Conservation (phyloP, 2,329 filamentous ascomycete species). For the Amesomyces nigricolor region DNA sequence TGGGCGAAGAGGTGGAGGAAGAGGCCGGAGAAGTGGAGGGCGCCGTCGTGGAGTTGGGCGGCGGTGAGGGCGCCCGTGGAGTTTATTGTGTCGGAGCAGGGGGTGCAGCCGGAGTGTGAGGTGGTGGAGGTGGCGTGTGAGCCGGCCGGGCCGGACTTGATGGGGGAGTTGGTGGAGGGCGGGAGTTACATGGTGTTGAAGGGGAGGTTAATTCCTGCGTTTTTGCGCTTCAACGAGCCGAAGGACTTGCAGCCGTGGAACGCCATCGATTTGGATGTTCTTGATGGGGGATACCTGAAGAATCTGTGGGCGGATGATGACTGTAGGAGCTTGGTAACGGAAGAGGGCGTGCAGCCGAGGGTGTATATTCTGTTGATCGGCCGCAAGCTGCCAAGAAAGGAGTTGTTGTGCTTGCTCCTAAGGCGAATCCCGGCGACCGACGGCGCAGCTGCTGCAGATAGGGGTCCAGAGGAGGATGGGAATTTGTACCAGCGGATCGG, state of each 20-base stretch:
- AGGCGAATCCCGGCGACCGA: neutral
- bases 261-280: slow-evolving; percentile 11
- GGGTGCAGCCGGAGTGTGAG: slow-evolving; percentile 9
- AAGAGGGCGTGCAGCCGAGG: neutral
- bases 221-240: neutral
- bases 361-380: slow-evolving; percentile 9
- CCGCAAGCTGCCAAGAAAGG: slow-evolving; percentile 11
- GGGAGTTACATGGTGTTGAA: slow-evolving; percentile 11
- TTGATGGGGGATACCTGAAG: slow-evolving; percentile 9
- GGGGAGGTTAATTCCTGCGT: slow-evolving; percentile 10
- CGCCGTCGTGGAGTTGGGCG: slow-evolving; percentile 19
- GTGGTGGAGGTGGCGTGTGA: slow-evolving; percentile 7
- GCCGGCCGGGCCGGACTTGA: slow-evolving; percentile 7
- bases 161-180: slow-evolving; percentile 13
- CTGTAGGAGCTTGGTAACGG: slow-evolving; percentile 1
- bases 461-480: neutral
- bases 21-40: slow-evolving; percentile 15
- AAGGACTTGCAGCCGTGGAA: slow-evolving; percentile 7
- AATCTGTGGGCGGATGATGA: slow-evolving; percentile 17
- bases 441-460: too few species aligned
- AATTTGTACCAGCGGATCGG: slow-evolving; percentile 10
- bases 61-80: neutral
- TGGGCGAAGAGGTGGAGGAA: neutral
- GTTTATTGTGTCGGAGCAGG: neutral
- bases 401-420: slow-evolving; percentile 8